Conservation (phyloP, 2,329 filamentous ascomycete genomes). For the Pseudovirgaria hyperparasitica region DNA sequence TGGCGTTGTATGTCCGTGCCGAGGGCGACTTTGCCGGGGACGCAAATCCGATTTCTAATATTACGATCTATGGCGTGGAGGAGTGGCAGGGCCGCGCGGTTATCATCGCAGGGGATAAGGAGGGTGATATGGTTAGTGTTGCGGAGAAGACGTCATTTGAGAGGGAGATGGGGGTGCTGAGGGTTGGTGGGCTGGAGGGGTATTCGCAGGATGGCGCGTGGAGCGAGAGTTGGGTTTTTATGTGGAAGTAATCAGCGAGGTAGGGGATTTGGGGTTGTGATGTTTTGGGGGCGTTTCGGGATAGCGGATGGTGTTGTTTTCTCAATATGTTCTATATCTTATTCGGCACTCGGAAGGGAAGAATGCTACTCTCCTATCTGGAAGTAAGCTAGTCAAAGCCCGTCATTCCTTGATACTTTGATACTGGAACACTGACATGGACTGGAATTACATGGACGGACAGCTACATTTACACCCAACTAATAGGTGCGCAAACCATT, state of each 20-base stretch:
- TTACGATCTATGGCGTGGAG: constrained; percentile 49
- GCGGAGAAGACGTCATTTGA: constrained; percentile 36
- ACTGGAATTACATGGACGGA: too few relatives aligned
- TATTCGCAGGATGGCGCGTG: constrained; percentile 45
- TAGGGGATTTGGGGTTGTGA: too few relatives aligned
- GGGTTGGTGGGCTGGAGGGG: constrained; percentile 36
- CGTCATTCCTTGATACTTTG: too few relatives aligned
- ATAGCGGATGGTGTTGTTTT: too few relatives aligned
- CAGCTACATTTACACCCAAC: too few relatives aligned
- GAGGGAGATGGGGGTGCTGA: constrained; percentile 33
- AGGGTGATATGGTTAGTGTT: constrained; percentile 38
- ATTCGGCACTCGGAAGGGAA: too few relatives aligned
- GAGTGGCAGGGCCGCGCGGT: constrained; percentile 26
- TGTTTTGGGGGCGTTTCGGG: too few relatives aligned
- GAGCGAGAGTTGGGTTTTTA: constrained; percentile 42
- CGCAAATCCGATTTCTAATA: constrained; percentile 44
- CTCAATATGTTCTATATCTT: too few relatives aligned
- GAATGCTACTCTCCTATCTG: too few relatives aligned
- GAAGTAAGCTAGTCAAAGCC: too few relatives aligned
- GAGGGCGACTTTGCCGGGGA: constrained; percentile 44
- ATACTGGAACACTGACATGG: too few relatives aligned
- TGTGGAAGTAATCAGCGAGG: constrained; percentile 38
- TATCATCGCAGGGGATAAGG: constrained; percentile 20
- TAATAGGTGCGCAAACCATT: too few relatives aligned
- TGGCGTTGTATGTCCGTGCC: constrained; percentile 35